A percentile compares a stretch with the other conserved stretches of the same genome.
Conservation (phyloP, 2,329 filamentous ascomycete species). For the Drechmeria coniospora region DNA sequence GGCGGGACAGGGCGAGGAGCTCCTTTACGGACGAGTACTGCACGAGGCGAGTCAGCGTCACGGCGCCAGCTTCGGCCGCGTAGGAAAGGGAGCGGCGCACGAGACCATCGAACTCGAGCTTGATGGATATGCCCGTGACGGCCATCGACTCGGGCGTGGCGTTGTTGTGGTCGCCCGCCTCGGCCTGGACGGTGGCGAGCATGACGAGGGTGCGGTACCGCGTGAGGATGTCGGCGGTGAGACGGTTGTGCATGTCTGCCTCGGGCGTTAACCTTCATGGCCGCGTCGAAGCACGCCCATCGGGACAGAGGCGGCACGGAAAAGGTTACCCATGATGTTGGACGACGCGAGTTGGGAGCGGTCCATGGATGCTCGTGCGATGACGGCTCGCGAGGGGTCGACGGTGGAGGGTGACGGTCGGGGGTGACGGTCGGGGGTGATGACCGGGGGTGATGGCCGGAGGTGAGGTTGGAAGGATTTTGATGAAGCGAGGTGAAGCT, state of each 20-base stretch:
- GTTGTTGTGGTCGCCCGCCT: constrained; percentile 19
- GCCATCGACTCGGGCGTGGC: constrained; percentile 25
- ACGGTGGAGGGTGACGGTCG: too few species aligned
- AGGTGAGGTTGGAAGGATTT: too few species aligned
- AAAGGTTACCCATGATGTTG: constrained; percentile 20
- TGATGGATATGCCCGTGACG: constrained; percentile 27
- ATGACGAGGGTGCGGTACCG: constrained; percentile 28
- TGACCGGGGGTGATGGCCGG: background rate
- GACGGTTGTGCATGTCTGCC: constrained; percentile 28
- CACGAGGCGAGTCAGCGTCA: accelerated
- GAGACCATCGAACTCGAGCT: constrained; percentile 28
- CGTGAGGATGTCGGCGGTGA: constrained; percentile 27
- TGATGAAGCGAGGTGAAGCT: too few species aligned
- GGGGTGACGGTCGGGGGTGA: background rate
- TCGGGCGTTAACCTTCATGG: background rate
- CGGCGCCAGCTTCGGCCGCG: too few species aligned
- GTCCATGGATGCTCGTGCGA: constrained; percentile 12
- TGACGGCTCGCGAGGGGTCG: background rate
- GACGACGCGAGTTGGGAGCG: constrained; percentile 15
- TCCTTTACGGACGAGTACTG: constrained; percentile 29
- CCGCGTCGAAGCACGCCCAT: background rate
- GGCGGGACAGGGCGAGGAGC: constrained; percentile 25
- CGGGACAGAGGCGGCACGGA: background rate
- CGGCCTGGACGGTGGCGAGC: constrained; percentile 26
- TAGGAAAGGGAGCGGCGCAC: constrained; percentile 9